Evolutionary conservation across 805 yeast genomes (phyloP), one percentile per base, ranked within the genome.

Genomic region (Ogataea nakhonphanomensis): DNA sequence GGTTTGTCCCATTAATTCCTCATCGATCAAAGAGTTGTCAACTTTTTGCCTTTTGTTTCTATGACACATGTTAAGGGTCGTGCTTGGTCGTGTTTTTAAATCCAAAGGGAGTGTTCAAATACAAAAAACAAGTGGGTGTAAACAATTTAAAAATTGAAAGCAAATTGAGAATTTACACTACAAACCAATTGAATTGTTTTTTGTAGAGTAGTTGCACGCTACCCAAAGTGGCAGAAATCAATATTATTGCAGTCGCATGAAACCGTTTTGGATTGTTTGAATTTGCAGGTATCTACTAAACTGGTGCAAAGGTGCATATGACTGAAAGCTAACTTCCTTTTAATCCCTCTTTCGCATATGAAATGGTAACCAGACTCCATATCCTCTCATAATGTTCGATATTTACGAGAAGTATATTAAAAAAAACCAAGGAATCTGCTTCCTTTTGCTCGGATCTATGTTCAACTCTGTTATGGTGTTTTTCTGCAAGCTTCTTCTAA

Each of bases 381-480:
- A 12, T 4, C 21, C 12, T 12, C 9, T 8, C 23, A 37, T 37
- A 36, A 26, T 20, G 13, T 5, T 26, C 20, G 11, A 7, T 9
- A 7, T 44, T 28, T 54, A 53, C 34, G 26, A 41, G 2, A 23
- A 37, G 3, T 27, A 43, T n/a, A 37, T 61, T 3, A 22, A 32
- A 23, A 64, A 66, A 15, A 75, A 80, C 53, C 48, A 65, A 10
- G 95, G 95, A 0, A 60, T 84, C 17, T 55, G 74, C 6, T 66
- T 83, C 17, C 64, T 83, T 20, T 59, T 84, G 6, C 38, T 74
- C 8, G 74, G 90, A 3, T 91, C 84, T 56, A 68, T 85, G 36
- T 83, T 83, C 69, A 85, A 84, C 57, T 78, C 90, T 2, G 57
- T 81, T 21, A 87, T 87, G 95, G 73, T 82, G 5, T 73, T 82